These are phyloP conservation scores for Deakozyma indianensis DNA, from an alignment of 805 yeast species.

Conservation along the genomic window DNA sequence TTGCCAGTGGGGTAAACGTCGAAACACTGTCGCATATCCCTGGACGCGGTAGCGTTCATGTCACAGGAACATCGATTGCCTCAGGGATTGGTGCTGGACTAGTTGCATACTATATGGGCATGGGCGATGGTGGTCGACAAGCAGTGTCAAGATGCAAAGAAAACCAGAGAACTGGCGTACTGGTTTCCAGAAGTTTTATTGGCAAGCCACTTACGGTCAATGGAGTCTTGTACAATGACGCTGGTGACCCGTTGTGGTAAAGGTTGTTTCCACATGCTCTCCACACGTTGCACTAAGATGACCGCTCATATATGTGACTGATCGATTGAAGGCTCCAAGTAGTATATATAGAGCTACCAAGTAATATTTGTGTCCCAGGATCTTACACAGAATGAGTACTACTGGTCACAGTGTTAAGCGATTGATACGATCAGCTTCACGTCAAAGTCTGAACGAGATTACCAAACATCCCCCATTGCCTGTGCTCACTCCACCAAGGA, in stretches of 20 bases:
- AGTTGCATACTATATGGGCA: constrained; percentile 52
- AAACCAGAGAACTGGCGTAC: background rate
- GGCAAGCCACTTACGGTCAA: background rate
- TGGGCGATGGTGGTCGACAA: constrained; percentile 5
- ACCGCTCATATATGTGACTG: no score
- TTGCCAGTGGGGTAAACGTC: constrained; percentile 78
- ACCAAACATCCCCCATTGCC: no score
- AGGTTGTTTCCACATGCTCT: no score
- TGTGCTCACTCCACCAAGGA: no score
- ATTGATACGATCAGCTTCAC: no score
- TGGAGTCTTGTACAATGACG: background rate
- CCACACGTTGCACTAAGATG: no score
- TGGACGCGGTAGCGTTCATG: constrained; percentile 6
- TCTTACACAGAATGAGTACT: no score
- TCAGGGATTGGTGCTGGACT: constrained; percentile 89
- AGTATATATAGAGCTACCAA: no score
- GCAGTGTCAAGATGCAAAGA: background rate
- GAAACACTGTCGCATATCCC: constrained; percentile 23
- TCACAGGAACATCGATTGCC: constrained; percentile 84
- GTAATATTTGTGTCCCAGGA: no score
- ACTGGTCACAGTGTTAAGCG: no score
- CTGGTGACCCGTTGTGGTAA: background rate
- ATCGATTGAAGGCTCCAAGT: no score
- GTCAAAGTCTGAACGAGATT: no score
- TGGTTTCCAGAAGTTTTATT: background rate